A percentile compares a stretch with the other conserved stretches of the same genome.
Conservation (phyloP, 2,329 filamentous ascomycete species). For the Sclerotiophoma versabilis region DNA sequence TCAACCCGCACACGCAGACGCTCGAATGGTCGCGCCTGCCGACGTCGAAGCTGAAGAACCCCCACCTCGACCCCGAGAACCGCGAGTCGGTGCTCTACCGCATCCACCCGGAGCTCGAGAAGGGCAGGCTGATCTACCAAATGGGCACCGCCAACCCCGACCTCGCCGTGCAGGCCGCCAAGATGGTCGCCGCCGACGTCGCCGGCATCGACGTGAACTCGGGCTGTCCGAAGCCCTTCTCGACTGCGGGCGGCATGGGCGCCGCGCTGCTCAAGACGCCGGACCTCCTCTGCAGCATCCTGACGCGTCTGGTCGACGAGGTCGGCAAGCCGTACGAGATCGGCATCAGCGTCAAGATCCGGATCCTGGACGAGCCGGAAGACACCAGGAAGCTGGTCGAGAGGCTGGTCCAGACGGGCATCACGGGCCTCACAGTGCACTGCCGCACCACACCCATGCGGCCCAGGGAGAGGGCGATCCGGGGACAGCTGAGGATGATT, state of each 20-base stretch:
- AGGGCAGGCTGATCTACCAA: slow-evolving; percentile 82
- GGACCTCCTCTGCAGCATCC: slow-evolving; percentile 81
- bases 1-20: slow-evolving; percentile 78
- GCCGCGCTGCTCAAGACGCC: slow-evolving; percentile 87
- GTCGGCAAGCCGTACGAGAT: slow-evolving; percentile 82
- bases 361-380: slow-evolving; percentile 78
- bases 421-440: slow-evolving; percentile 90
- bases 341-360: slow-evolving; percentile 96
- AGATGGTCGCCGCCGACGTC: slow-evolving; percentile 84
- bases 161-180: slow-evolving; percentile 82
- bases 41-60: slow-evolving; percentile 71
- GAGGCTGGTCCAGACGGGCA: slow-evolving; percentile 82
- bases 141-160: slow-evolving; percentile 87
- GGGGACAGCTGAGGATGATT: slow-evolving; percentile 85
- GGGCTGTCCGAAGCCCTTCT: slow-evolving; percentile 98
- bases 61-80: slow-evolving; percentile 61
- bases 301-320: slow-evolving; percentile 80
- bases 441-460: slow-evolving; percentile 97
- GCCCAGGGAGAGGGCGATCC: slow-evolving; percentile 84
- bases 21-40: slow-evolving; percentile 84
- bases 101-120: slow-evolving; percentile 79
- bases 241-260: slow-evolving; percentile 92
- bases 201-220: slow-evolving; percentile 96
- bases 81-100: slow-evolving; percentile 78
- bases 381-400: slow-evolving; percentile 80